A percentile compares a stretch with the other conserved stretches of the same genome.
Conservation (phyloP, 2,329 filamentous ascomycete genomes). For the Colletotrichum spaethianum region DNA sequence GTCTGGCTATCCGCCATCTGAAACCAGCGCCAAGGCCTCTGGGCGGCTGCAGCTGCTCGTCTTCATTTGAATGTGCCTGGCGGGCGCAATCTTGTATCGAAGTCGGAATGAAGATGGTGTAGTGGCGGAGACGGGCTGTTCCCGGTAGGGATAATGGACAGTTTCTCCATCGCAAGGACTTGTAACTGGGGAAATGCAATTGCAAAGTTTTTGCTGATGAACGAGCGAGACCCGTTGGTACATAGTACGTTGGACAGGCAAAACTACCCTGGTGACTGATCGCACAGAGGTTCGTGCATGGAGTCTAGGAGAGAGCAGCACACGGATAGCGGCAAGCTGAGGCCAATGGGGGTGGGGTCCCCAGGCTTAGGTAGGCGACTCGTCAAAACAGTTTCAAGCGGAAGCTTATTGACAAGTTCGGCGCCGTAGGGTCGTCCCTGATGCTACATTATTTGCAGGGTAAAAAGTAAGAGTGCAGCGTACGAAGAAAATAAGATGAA, state of each 20-base stretch:
- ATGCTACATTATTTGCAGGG: not conserved
- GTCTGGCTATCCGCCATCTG: slow-evolving; percentile 18
- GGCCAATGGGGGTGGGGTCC: not conserved
- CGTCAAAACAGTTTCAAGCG: slow-evolving; percentile 30
- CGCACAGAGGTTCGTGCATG: slow-evolving; percentile 21
- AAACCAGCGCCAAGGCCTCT: slow-evolving; percentile 25
- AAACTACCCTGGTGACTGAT: slow-evolving; percentile 18
- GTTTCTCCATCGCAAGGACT: not conserved
- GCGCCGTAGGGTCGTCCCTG: not conserved
- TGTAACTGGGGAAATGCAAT: not conserved
- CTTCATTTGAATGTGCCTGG: slow-evolving; percentile 4
- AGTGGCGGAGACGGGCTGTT: not conserved
- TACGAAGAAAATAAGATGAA: not conserved
- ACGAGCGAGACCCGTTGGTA: not conserved
- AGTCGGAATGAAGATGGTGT: slow-evolving; percentile 1
- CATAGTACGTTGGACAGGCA: too few species aligned
- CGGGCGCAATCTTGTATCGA: not conserved
- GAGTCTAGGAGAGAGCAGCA: not conserved
- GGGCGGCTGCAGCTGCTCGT: not conserved
- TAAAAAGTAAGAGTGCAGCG: not conserved
- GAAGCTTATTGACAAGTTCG: slow-evolving; percentile 30
- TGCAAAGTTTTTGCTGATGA: not conserved
- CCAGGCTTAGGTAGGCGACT: slow-evolving; percentile 11
- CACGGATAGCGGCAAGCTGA: not conserved
- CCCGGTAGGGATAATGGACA: not conserved